Percentiles rank a stretch among this genome's conserved stretches.
Conservation (phyloP, 1,139 yeast genomes). For the Casaregolazyma suthepensis region DNA sequence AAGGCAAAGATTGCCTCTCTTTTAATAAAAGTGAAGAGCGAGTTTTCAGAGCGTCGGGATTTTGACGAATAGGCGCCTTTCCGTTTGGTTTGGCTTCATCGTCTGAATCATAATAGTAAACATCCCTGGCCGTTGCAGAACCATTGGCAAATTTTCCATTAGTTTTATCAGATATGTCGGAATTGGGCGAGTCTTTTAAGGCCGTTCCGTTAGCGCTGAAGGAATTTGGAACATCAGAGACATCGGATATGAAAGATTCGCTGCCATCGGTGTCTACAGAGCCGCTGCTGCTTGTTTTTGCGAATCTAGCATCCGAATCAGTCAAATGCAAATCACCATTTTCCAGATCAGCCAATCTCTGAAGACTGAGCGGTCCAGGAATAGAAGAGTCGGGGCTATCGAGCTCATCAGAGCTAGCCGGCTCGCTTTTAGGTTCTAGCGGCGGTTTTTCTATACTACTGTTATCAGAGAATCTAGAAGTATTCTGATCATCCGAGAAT, state of each 20-base stretch:
- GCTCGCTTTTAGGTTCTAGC: not conserved
- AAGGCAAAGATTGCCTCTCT: conserved; percentile 57
- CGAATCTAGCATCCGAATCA: conserved; percentile 18
- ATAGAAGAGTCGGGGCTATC: not conserved
- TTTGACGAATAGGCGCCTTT: conserved; percentile 14
- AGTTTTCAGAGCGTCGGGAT: conserved; percentile 7
- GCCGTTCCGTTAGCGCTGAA: not conserved
- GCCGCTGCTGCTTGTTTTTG: conserved; percentile 7
- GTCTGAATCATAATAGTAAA: conserved; percentile 28
- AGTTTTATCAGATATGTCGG: not conserved
- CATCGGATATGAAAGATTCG: not conserved
- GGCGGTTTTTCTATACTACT: not conserved
- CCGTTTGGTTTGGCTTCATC: conserved; percentile 29
- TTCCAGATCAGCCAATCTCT: conserved; percentile 16
- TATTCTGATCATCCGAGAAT: conserved; percentile 20
- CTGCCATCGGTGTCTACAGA: conserved; percentile 2
- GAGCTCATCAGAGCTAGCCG: not conserved
- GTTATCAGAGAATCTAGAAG: not conserved
- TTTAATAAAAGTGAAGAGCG: conserved; percentile 13
- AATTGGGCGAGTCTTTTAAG: not conserved
- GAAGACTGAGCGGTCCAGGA: conserved; percentile 18
- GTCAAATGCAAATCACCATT: conserved; percentile 12
- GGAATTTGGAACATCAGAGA: not conserved
- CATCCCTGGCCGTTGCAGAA: conserved; percentile 11
- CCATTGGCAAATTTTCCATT: conserved; percentile 1